Base-by-base conservation (phyloP, 805 yeast species). In the Dipodascus albidus region DNA sequence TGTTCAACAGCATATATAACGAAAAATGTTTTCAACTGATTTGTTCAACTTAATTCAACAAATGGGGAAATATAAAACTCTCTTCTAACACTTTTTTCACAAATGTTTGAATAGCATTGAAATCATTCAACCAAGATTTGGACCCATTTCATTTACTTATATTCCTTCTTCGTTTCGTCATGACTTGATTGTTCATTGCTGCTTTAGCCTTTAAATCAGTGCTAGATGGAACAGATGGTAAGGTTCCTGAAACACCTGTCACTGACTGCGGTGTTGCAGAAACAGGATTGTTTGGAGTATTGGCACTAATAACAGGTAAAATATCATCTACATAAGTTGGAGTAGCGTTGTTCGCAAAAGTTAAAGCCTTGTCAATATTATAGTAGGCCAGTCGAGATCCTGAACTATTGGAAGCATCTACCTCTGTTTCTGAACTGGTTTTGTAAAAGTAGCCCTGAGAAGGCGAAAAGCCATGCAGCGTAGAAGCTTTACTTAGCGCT, bases 391-490 rank as follows among this genome's bases (percentile, higher is more conserved):
- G 33, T 27, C 33, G 33, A 11, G 33, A 27, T 27, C 33, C 33
- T 27, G 33, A 27, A 11, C 33, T 27, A 27, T 27, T 27, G 9
- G 33, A 27, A 27, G 9, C 33, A 27, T 11, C 33, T 27, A 27
- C 33, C 33, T 27, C 33, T 6, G 33, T 6, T 27, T 27, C 33
- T 11, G 33, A 27, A 6, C 11, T 27, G 33, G 33, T 6, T 14
- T 38, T 38, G 56, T 79, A 79, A 2, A 74, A 71, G 58, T 79
- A 81, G 1, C 88, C 88, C 53, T 76, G 76, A 1, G 84, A 73
- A 0, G 86, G 83, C 3, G 81, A 75, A 61, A 79, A 82, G 20
- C 71, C 70, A 0, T 83, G 78, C 51, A 83, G 60, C 17, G 69
- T 64, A 42, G 75, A 76, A 3, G 83, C 67, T 23, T 66, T 66